These are phyloP conservation scores for Hawksworthiomyces lignivorus DNA, from an alignment of 2,329 filamentous ascomycete genomes.

Conservation along the genomic window DNA sequence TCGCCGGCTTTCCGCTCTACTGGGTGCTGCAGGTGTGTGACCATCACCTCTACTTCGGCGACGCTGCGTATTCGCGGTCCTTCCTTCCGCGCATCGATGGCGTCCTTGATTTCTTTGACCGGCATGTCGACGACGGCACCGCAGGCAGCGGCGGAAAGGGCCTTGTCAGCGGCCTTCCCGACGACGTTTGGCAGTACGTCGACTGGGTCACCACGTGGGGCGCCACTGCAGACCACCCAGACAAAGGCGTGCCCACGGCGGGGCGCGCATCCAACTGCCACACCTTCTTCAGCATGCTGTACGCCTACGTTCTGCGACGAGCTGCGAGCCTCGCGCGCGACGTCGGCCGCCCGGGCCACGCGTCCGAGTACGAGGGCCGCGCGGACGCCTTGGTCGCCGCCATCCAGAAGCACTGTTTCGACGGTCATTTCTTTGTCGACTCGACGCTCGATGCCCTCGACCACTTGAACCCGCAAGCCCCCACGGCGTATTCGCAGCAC, in stretches of 20 bases:
- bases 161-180: slow-evolving; percentile 18
- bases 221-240: slow-evolving; percentile 13
- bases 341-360: slow-evolving; percentile 25
- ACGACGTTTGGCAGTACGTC: slow-evolving; percentile 27
- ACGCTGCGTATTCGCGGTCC: slow-evolving; percentile 20
- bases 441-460: slow-evolving; percentile 18
- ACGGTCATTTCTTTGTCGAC: slow-evolving; percentile 25
- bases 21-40: slow-evolving; percentile 29
- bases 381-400: slow-evolving; percentile 19
- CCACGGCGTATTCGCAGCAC: slow-evolving; percentile 24
- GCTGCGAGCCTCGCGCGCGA: slow-evolving; percentile 24
- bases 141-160: too few species aligned
- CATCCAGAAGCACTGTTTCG: slow-evolving; percentile 24
- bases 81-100: slow-evolving; percentile 29
- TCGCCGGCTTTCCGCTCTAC: slow-evolving; percentile 30
- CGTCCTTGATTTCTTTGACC: slow-evolving; percentile 25
- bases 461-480: slow-evolving; percentile 8
- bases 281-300: slow-evolving; percentile 33
- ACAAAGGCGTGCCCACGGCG: slow-evolving; percentile 29
- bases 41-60: slow-evolving; percentile 28
- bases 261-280: slow-evolving; percentile 28
- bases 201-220: slow-evolving; percentile 25
- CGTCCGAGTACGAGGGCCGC: slow-evolving; percentile 23
- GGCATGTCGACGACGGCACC: slow-evolving; percentile 19
- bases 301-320: slow-evolving; percentile 27